Conservation (phyloP, 1,284 basidiomycete genomes). For the Agaricales sp. region DNA sequence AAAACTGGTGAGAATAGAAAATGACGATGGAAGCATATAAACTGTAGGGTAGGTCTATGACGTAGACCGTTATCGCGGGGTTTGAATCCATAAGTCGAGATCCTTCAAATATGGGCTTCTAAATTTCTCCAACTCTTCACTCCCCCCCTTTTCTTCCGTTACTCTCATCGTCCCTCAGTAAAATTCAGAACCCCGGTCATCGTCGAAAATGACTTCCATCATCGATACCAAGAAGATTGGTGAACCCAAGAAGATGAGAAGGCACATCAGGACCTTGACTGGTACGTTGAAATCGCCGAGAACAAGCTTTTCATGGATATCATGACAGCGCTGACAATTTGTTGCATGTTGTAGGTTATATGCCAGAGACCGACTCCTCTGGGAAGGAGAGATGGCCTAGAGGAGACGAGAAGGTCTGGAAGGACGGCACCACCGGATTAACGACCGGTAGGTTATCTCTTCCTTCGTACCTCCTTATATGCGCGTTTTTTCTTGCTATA, state of each 20-base stretch:
- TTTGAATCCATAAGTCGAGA: too few relatives aligned
- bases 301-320: constrained; percentile 1
- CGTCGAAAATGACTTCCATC: constrained; percentile 17
- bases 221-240: constrained; percentile 62
- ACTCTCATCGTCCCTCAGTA: too few relatives aligned
- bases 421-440: constrained; percentile 47
- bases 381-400: constrained; percentile 80
- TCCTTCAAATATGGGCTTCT: too few relatives aligned
- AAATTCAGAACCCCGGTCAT: neutral
- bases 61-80: too few relatives aligned
- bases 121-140: too few relatives aligned
- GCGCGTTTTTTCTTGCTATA: neutral
- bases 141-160: too few relatives aligned
- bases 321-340: too few relatives aligned
- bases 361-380: constrained; percentile 60
- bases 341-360: constrained; percentile 39
- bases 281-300: constrained; percentile 27
- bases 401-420: constrained; percentile 78
- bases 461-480: neutral
- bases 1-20: too few relatives aligned
- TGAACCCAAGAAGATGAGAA: constrained; percentile 42
- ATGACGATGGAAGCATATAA: too few relatives aligned
- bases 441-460: constrained; percentile 37
- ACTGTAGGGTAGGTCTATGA: too few relatives aligned
- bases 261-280: constrained; percentile 67